Conservation (phyloP, 495 filamentous ascomycete genomes). For the Articulospora tetracladia region DNA sequence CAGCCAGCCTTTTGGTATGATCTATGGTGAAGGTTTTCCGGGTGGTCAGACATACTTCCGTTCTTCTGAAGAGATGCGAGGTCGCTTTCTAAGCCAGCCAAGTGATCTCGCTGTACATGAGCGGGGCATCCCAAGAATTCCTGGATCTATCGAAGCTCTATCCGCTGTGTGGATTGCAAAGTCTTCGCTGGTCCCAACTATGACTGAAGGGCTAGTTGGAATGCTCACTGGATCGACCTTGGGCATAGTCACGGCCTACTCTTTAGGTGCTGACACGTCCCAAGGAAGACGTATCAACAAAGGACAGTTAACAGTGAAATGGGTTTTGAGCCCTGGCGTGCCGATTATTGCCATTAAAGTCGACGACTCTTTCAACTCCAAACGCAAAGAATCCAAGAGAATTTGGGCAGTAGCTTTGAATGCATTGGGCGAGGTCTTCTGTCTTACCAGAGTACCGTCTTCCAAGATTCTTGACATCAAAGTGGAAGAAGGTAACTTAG, state of each 20-base stretch:
- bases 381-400: slow-evolving; percentile 62
- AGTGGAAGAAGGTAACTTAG: slow-evolving; percentile 40
- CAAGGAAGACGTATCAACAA: slow-evolving; percentile 62
- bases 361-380: slow-evolving; percentile 71
- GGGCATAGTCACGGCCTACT: slow-evolving; percentile 81
- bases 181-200: slow-evolving; percentile 60
- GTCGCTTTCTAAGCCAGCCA: slow-evolving; percentile 63
- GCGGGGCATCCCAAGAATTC: slow-evolving; percentile 70
- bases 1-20: slow-evolving; percentile 77
- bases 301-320: slow-evolving; percentile 77
- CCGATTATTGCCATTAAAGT: slow-evolving; percentile 84
- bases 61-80: slow-evolving; percentile 68
- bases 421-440: slow-evolving; percentile 88
- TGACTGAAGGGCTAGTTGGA: slow-evolving; percentile 74
- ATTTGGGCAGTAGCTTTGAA: slow-evolving; percentile 88
- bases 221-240: slow-evolving; percentile 81
- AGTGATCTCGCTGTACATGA: slow-evolving; percentile 40
- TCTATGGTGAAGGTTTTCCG: slow-evolving; percentile 81
- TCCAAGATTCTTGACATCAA: slow-evolving; percentile 33
- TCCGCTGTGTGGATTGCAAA: slow-evolving; percentile 93
- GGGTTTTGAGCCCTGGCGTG: slow-evolving; percentile 88
- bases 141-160: slow-evolving; percentile 54
- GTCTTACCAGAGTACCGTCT: slow-evolving; percentile 64
- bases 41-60: slow-evolving; percentile 76
- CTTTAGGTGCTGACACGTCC: slow-evolving; percentile 63